Percentiles rank a stretch among this genome's conserved stretches.
These are phyloP conservation scores for Sporothrix brunneoviolacea DNA, from an alignment of 2,329 filamentous ascomycete species.

Conservation along the genomic window DNA sequence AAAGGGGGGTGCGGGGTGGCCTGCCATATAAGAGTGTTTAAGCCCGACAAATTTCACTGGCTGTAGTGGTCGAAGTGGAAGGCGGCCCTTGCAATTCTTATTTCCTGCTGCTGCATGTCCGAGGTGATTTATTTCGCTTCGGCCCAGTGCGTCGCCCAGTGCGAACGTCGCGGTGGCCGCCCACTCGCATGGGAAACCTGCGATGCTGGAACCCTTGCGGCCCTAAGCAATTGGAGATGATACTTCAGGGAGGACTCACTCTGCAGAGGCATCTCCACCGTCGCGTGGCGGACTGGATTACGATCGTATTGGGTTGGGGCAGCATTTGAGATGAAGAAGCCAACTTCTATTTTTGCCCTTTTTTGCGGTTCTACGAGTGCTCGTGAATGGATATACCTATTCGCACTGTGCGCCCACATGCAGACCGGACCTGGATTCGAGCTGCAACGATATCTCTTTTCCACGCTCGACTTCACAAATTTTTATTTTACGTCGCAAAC, in stretches of 20 bases:
- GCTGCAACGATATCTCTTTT: no score
- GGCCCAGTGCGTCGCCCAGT: slow-evolving; percentile 50
- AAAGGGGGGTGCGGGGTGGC: not conserved
- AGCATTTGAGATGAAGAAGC: slow-evolving; percentile 48
- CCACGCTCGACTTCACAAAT: not conserved
- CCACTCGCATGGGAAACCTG: slow-evolving; percentile 62
- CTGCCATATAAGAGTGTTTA: slow-evolving; percentile 9
- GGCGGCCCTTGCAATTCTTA: slow-evolving; percentile 39
- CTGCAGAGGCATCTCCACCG: slow-evolving; percentile 66
- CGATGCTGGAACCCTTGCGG: slow-evolving; percentile 48
- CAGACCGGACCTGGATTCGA: no score
- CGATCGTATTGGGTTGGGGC: slow-evolving; percentile 56
- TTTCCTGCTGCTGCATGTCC: slow-evolving; percentile 45
- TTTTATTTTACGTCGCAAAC: not conserved
- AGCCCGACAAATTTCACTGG: not conserved
- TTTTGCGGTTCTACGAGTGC: not conserved
- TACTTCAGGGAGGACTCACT: slow-evolving; percentile 66
- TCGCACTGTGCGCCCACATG: not conserved
- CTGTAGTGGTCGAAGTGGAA: slow-evolving; percentile 21
- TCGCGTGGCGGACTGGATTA: slow-evolving; percentile 64
- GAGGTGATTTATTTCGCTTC: slow-evolving; percentile 38
- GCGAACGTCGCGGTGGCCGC: slow-evolving; percentile 60
- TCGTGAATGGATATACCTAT: no score
- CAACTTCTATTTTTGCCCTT: slow-evolving; percentile 31
- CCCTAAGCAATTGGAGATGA: slow-evolving; percentile 63